phyloP scores from a whole-genome alignment of 2,329 filamentous ascomycete species.

The Fusarium armeniacum region DNA sequence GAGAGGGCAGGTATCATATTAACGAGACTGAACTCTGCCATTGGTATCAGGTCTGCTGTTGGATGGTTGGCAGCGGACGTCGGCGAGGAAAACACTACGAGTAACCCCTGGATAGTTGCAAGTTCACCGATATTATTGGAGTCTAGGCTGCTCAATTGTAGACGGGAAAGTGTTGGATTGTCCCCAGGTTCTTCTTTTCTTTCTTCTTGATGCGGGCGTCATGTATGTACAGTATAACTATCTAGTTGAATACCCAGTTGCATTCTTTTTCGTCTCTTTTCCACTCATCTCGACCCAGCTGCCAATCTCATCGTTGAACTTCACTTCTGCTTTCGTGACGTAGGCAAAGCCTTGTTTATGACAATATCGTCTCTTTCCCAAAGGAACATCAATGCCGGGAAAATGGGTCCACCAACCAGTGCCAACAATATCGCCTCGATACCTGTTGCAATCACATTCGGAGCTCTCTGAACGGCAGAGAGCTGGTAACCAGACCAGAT shows the following conservation, averaged over 20 bases:
- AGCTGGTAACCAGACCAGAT: constrained; percentile 40
- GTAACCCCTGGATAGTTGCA: neutral
- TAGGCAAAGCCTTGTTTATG: neutral
- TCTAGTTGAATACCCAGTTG: neutral
- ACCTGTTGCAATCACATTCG: neutral
- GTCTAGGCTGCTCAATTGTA: neutral
- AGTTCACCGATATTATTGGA: neutral
- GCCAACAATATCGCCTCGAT: constrained; percentile 6
- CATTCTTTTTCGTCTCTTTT: neutral
- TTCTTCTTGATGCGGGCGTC: constrained; percentile 19
- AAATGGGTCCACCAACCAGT: constrained; percentile 36
- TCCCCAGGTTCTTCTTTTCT: neutral
- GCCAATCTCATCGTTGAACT: no score
- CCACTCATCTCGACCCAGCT: neutral
- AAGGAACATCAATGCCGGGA: constrained; percentile 36
- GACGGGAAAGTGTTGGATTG: neutral
- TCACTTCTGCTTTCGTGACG: constrained; percentile 21
- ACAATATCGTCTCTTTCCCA: constrained; percentile 34
- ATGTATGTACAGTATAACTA: neutral
- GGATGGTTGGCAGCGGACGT: constrained; percentile 12
- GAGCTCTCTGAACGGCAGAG: neutral
- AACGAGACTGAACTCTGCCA: constrained; percentile 47
- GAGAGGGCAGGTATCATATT: constrained; percentile 44
- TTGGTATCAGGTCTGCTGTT: constrained; percentile 52
- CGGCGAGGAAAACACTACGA: neutral